A percentile compares a stretch with the other conserved stretches of the same genome.
Conservation (phyloP, 2,329 filamentous ascomycete species). For the Sporothrix mexicana region DNA sequence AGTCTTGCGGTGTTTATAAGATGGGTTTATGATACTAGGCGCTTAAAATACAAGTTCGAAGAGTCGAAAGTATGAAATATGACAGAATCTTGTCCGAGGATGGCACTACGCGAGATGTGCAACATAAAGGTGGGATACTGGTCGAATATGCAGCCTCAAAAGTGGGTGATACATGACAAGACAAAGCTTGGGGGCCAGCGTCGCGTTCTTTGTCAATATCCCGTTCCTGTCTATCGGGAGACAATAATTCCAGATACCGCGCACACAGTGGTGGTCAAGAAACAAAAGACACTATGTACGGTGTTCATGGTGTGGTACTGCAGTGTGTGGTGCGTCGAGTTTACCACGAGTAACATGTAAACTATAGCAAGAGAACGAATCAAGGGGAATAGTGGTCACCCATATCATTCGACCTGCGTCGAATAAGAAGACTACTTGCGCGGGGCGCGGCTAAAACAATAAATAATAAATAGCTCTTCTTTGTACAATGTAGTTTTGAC, state of each 20-base stretch:
- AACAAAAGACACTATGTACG: neutral
- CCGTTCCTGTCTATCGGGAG: neutral
- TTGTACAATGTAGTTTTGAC: neutral
- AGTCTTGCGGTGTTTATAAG: no score
- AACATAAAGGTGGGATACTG: slow-evolving; percentile 1
- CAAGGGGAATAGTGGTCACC: neutral
- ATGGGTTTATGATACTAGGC: no score
- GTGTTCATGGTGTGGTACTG: neutral
- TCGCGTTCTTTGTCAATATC: neutral
- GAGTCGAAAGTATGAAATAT: neutral
- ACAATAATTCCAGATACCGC: neutral
- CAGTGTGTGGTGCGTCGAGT: no score
- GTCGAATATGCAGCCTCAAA: neutral
- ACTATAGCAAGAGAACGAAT: neutral
- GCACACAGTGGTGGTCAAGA: neutral
- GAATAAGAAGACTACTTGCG: neutral
- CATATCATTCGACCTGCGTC: neutral
- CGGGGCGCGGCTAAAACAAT: slow-evolving; percentile 11
- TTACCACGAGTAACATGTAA: neutral
- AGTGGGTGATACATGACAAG: neutral
- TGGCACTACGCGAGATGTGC: slow-evolving; percentile 1
- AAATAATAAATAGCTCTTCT: neutral
- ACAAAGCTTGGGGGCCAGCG: neutral
- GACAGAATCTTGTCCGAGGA: neutral
- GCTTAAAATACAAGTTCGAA: neutral